phyloP scores from a whole-genome alignment of 495 filamentous ascomycete genomes.

The Tuber brumale region DNA sequence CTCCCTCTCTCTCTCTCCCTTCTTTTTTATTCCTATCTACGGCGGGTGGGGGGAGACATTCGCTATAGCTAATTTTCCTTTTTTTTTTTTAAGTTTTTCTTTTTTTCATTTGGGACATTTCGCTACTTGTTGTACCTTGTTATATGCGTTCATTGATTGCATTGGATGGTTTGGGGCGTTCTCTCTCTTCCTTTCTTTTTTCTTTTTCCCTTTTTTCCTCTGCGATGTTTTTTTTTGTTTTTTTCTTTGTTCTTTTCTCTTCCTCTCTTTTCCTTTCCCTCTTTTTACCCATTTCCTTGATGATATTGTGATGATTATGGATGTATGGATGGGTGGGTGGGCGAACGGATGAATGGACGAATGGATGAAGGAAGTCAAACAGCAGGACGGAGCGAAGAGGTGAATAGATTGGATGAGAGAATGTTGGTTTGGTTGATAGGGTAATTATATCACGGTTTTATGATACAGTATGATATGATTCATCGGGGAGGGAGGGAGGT shows the following conservation, averaged over 20 bases:
- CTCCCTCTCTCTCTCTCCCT: no score
- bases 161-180: slow-evolving; percentile 4
- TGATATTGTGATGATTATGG: slow-evolving; percentile 30
- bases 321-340: slow-evolving; percentile 20
- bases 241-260: not conserved
- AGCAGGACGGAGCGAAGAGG: not conserved
- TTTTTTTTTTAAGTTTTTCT: slow-evolving; percentile 1
- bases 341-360: slow-evolving; percentile 14
- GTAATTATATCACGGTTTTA: not conserved
- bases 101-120: slow-evolving; percentile 18
- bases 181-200: not conserved
- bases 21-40: not conserved
- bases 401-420: not conserved
- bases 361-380: not conserved
- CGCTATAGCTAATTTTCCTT: not conserved
- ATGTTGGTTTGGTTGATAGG: not conserved
- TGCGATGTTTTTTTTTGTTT: not conserved
- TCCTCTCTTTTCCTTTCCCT: not conserved
- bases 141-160: not conserved
- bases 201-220: slow-evolving; percentile 1
- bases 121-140: not conserved
- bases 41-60: not conserved
- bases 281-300: slow-evolving; percentile 7
- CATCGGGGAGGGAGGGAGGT: not conserved
- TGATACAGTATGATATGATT: not conserved